Conservation (phyloP, 1,284 basidiomycete species). For the Fomitopsis schrenkii region DNA sequence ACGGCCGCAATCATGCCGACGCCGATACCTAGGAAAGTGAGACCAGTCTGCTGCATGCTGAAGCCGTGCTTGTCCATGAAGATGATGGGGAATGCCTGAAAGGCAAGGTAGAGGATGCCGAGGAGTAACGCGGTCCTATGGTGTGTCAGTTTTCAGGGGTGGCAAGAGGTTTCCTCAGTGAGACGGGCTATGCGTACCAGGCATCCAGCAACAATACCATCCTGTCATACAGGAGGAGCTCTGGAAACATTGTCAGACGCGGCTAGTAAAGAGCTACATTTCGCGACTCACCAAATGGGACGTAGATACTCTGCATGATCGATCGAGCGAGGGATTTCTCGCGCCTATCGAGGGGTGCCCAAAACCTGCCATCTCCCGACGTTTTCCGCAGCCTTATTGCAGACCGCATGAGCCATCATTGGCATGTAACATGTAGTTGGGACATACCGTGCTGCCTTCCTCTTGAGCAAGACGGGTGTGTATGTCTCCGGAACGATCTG, state of each 20-base stretch:
- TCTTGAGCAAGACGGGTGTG: slow-evolving; percentile 58
- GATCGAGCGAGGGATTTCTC: slow-evolving; percentile 36
- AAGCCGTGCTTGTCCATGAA: slow-evolving; percentile 63
- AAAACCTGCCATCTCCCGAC: slow-evolving; percentile 52
- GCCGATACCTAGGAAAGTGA: slow-evolving; percentile 72
- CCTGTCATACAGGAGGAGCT: slow-evolving; percentile 63
- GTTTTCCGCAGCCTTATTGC: slow-evolving; percentile 47
- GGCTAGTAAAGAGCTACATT: neutral
- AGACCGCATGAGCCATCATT: neutral
- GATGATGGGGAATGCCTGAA: slow-evolving; percentile 70
- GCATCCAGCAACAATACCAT: slow-evolving; percentile 72
- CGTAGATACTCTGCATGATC: slow-evolving; percentile 38
- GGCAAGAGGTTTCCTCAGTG: too few species aligned
- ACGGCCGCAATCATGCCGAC: slow-evolving; percentile 59
- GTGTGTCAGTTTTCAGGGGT: neutral
- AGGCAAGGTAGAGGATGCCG: slow-evolving; percentile 73
- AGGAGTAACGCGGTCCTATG: slow-evolving; percentile 58
- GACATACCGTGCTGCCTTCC: slow-evolving; percentile 41
- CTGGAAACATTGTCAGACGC: slow-evolving; percentile 31
- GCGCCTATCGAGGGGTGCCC: slow-evolving; percentile 50
- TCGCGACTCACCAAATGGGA: slow-evolving; percentile 61
- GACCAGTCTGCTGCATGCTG: slow-evolving; percentile 53
- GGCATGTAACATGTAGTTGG: neutral
- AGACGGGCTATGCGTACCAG: slow-evolving; percentile 31
- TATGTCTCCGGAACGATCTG: slow-evolving; percentile 77